Evolutionary conservation across 2,329 filamentous ascomycete species (phyloP), one percentile per base, ranked within the genome.

Genomic region (Aschersonia sp.): DNA sequence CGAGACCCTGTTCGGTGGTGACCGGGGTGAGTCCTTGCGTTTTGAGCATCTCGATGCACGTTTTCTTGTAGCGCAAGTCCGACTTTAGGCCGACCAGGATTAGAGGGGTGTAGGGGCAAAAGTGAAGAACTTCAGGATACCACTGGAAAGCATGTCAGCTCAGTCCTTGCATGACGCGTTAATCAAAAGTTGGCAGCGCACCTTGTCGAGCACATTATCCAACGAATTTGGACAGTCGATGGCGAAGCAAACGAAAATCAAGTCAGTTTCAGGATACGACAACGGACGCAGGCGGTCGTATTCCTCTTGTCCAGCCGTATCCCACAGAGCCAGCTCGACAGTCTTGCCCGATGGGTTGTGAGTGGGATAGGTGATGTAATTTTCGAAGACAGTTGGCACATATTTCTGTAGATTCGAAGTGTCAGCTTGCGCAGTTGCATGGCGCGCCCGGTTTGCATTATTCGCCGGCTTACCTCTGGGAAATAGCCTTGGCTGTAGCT

Each of bases 401-500:
- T 98, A 98, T 97, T 96, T 97, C 92, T 98, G 59, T 40, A 45
- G 37, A 30, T 7, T 46, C 8, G 35, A 39, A 31, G 12, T 8
- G 35, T 50, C n/a, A 48, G 49, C 42, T 37, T 12, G 35, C 35
- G 12, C 33, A 12, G 33, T 37, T 12, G 33, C 35, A 5, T 30
- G n/a, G 6, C 11, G 30, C 10, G 3, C 5, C 10, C 6, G 8
- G 12, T 1, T 22, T 35, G n/a, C 10, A 29, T 30, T 22, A 30
- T 30, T 41, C 29, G 35, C 32, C 29, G 75, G 56, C 72, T 3
- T 14, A 96, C 92, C 85, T 98, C 90, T 68, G 92, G 92, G 63
- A 98, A 98, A 67, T 95, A 95, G 51, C 92, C 92, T 70, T 97
- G 89, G 61, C 88, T 94, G 72, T 97, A 98, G 69, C 89, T 96